phyloP scores from a whole-genome alignment of 768 basidiomycete genomes.

The Russula foetens region DNA sequence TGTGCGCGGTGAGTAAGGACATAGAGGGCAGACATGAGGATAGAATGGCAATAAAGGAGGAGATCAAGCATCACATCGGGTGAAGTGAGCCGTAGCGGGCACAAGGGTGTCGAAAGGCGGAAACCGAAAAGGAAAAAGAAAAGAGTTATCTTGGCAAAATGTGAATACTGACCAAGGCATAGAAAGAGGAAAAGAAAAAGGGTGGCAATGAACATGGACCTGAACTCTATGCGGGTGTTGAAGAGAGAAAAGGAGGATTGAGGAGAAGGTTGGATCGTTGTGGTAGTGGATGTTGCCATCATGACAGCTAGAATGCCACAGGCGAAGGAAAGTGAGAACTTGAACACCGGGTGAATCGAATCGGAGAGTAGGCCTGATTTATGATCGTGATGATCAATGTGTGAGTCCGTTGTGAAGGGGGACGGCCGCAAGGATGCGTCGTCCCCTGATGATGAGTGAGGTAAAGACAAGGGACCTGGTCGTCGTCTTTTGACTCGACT shows the following conservation, averaged over 20 bases:
- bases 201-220: slow-evolving; percentile 61
- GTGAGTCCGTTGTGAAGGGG: slow-evolving; percentile 7
- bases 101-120: background rate
- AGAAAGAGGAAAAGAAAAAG: slow-evolving; percentile 61
- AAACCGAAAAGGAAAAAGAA: slow-evolving; percentile 10
- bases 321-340: slow-evolving; percentile 8
- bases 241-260: slow-evolving; percentile 40
- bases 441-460: background rate
- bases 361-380: background rate
- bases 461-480: too few species aligned
- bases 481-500: background rate
- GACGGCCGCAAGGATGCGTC: slow-evolving; percentile 13
- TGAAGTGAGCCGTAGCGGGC: background rate
- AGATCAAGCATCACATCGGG: background rate
- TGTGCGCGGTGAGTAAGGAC: slow-evolving; percentile 19
- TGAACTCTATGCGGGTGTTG: slow-evolving; percentile 53
- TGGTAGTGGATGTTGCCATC: slow-evolving; percentile 5
- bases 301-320: slow-evolving; percentile 7
- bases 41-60: background rate
- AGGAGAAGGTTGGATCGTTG: slow-evolving; percentile 26
- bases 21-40: slow-evolving; percentile 6
- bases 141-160: background rate
- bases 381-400: slow-evolving; percentile 8
- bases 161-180: slow-evolving; percentile 54
- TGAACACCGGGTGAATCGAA: background rate